Percentiles rank a stretch among this genome's conserved stretches.
Evolutionary conservation across 164 flowering plant genomes (phyloP).

Genomic region (Berberis thunbergii): DNA sequence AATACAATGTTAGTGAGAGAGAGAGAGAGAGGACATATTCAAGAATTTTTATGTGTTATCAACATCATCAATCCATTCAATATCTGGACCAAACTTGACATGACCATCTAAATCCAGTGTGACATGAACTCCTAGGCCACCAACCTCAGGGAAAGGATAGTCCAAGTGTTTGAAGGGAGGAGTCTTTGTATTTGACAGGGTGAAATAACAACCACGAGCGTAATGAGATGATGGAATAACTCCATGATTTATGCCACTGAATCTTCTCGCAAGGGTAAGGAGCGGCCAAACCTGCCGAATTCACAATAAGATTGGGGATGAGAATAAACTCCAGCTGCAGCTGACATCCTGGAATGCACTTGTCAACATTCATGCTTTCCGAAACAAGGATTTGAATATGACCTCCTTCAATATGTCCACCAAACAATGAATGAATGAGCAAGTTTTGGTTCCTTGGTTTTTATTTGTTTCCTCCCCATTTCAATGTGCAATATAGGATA

Average conservation of each 20-base stretch:
- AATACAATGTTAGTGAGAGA: too few relatives aligned
- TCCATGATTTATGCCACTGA: slow-evolving; percentile 28
- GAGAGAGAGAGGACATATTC: slow-evolving; percentile 29
- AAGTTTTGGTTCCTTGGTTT: slow-evolving; percentile 36
- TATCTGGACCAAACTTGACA: slow-evolving; percentile 90
- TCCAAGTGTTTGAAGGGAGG: slow-evolving; percentile 70
- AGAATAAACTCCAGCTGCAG: slow-evolving; percentile 51
- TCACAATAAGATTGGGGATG: slow-evolving; percentile 60
- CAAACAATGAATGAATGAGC: slow-evolving; percentile 64
- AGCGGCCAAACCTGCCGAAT: slow-evolving; percentile 76
- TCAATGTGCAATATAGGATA: too few relatives aligned
- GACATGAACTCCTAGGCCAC: slow-evolving; percentile 93
- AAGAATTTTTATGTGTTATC: slow-evolving; percentile 64
- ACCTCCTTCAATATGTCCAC: slow-evolving; percentile 49
- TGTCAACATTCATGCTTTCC: slow-evolving; percentile 36
- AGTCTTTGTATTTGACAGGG: slow-evolving; percentile 38
- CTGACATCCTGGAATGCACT: slow-evolving; percentile 22
- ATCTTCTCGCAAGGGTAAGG: slow-evolving; percentile 53
- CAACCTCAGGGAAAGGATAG: slow-evolving; percentile 92
- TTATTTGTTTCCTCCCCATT: slow-evolving; percentile 50
- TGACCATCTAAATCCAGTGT: slow-evolving; percentile 76
- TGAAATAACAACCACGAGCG: slow-evolving; percentile 92
- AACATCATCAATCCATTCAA: slow-evolving; percentile 70
- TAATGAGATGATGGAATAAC: slow-evolving; percentile 44
- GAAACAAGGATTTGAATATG: slow-evolving; percentile 39